A percentile compares a stretch with the other conserved stretches of the same genome.
phyloP scores from a whole-genome alignment of 352 stramenopile species.

The Aphanomyces cochlioides region DNA sequence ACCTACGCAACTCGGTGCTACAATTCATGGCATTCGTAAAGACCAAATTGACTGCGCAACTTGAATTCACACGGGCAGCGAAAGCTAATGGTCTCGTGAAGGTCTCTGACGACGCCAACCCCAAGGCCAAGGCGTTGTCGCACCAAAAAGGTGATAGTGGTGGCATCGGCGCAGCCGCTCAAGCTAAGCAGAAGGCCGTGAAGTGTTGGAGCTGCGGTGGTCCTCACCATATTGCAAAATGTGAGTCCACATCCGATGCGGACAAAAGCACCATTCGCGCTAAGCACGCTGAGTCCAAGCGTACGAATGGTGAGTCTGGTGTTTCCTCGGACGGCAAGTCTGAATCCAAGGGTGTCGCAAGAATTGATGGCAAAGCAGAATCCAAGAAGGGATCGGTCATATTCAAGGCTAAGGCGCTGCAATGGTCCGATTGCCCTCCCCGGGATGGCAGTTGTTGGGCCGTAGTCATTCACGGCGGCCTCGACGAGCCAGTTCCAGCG shows the following conservation, averaged over 20 bases:
- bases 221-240: no score
- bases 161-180: background rate
- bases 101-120: background rate
- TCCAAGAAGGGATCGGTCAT: background rate
- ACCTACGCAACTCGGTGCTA: constrained; percentile 3
- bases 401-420: background rate
- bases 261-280: no score
- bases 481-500: no score
- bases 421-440: background rate
- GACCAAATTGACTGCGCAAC: background rate
- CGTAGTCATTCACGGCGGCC: background rate
- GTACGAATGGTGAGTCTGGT: no score
- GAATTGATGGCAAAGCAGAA: no score
- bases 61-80: background rate
- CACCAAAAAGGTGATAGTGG: background rate
- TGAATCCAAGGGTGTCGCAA: no score
- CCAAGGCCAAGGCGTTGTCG: background rate
- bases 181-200: background rate
- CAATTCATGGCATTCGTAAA: background rate
- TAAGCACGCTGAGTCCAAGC: no score
- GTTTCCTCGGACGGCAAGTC: background rate
- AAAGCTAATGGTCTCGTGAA: background rate
- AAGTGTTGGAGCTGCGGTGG: no score
- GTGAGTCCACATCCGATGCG: no score
- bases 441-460: background rate